Base-by-base conservation (phyloP, 2,329 filamentous ascomycete genomes). In the Phoma sp. region DNA sequence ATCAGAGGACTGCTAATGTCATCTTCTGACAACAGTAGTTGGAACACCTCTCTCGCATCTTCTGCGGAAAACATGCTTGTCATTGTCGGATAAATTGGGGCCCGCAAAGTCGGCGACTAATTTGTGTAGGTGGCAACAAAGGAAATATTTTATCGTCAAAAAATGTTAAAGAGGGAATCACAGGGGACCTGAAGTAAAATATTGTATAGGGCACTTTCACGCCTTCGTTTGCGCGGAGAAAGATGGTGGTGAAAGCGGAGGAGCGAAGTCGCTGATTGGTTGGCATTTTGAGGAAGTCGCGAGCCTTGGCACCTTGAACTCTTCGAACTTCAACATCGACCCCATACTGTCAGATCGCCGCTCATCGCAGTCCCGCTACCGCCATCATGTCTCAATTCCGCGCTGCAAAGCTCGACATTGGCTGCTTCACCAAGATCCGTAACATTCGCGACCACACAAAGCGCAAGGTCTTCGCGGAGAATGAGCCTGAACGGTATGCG, bases 381-480 rank as follows among this genome's bases (percentile, higher is more conserved):
- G 67, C 61, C 72, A 67, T 53, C 66, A 76, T 76, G 74, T 73
- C 91, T 40, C 90, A 93, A 80, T 97, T 96, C 78, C 84, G 92
- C 67, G 83, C 92, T 26, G 96, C 96, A 79, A 93, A 88, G 82
- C 87, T 97, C 66, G 92, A 98, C 67, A 80, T 98, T 65, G 88
- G 90, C 74, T 91, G 91, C 74, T 96, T 90, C 73, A 77, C 96
- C 79, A 97, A 97, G 73, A 86, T 89, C 74, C 88, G 89, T 64
- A 85, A 91, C 64, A 89, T 99, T 74, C 91, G 95, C 68, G 95
- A 99, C 77, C 92, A 98, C 80, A 93, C 92, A 49, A 99, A 98
- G 85, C 90, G 95, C 69, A 93, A 96, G 80, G 91, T 92, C 54
- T 97, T 93, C 71, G 90, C 89, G 72, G 83, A 92, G 74, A 81